Evolutionary conservation across 2,329 filamentous ascomycete species (phyloP).

Genomic region (Periconia macrospinosa): DNA sequence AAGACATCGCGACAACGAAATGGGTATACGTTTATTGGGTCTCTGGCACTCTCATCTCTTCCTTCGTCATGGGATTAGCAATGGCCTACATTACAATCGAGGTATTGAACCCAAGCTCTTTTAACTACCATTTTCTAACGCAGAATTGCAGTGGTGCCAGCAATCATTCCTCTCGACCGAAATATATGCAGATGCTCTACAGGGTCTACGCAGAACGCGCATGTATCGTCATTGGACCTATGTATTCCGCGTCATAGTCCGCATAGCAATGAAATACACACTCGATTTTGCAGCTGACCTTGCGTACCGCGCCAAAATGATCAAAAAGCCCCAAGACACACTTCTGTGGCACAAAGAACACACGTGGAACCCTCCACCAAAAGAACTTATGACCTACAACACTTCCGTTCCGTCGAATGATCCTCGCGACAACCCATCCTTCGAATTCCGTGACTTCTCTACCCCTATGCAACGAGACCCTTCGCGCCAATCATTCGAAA

Average conservation of each 20-base stretch:
- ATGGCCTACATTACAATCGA: constrained; percentile 44
- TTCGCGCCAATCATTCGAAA: constrained; percentile 12
- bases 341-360: constrained; percentile 22
- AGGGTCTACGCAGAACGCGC: constrained; percentile 30
- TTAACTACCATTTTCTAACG: neutral
- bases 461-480: neutral
- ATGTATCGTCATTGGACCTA: constrained; percentile 22
- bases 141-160: constrained; percentile 33
- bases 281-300: constrained; percentile 18
- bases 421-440: constrained; percentile 7
- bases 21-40: constrained; percentile 37
- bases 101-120: neutral
- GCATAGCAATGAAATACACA: constrained; percentile 12
- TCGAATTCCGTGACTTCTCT: constrained; percentile 19
- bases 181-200: constrained; percentile 27
- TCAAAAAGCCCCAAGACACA: constrained; percentile 25
- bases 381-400: neutral
- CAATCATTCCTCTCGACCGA: constrained; percentile 43
- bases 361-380: constrained; percentile 8
- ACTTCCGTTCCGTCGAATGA: neutral
- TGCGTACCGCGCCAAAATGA: constrained; percentile 11
- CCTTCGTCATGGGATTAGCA: constrained; percentile 29
- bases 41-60: constrained; percentile 32
- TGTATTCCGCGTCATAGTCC: constrained; percentile 9
- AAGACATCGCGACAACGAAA: constrained; percentile 31